Evolutionary conservation across 2,329 filamentous ascomycete species (phyloP).

Genomic region (Bertia moriformis): DNA sequence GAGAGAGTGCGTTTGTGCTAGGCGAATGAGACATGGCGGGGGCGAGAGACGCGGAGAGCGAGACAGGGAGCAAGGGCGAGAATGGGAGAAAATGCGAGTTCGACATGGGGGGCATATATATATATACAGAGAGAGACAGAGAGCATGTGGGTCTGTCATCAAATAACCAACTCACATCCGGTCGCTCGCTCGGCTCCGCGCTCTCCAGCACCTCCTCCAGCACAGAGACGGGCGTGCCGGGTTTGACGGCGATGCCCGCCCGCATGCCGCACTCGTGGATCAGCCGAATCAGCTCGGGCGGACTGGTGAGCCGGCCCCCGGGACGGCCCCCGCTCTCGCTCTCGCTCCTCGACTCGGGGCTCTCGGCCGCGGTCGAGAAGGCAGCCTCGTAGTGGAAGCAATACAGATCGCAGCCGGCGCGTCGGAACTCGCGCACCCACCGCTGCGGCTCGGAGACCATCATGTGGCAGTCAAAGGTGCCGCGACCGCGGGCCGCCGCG

Average conservation of each 20-base stretch:
- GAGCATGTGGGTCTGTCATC: neutral
- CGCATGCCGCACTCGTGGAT: conserved; percentile 81
- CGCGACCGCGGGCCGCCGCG: conserved; percentile 53
- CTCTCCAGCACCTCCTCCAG: conserved; percentile 79
- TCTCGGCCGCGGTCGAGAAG: conserved; percentile 71
- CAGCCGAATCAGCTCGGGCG: conserved; percentile 72
- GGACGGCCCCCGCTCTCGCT: conserved; percentile 54
- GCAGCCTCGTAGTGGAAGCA: conserved; percentile 99
- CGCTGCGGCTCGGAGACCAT: conserved; percentile 99
- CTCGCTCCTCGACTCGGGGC: conserved; percentile 55
- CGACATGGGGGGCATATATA: neutral
- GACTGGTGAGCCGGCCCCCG: no score
- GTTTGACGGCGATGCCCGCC: conserved; percentile 92
- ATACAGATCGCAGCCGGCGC: conserved; percentile 93
- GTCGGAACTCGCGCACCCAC: conserved; percentile 92
- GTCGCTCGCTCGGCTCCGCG: conserved; percentile 57
- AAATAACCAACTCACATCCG: conserved; percentile 57
- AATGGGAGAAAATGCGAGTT: conserved; percentile 2
- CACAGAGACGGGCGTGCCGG: conserved; percentile 77
- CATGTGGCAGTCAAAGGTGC: conserved; percentile 99
- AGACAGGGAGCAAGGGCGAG: no score
- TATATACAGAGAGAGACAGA: neutral
- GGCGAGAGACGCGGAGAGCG: no score
- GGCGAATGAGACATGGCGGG: no score
- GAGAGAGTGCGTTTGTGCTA: no score